These are phyloP conservation scores for Peziza echinospora DNA, from an alignment of 495 filamentous ascomycete species.

Conservation along the genomic window DNA sequence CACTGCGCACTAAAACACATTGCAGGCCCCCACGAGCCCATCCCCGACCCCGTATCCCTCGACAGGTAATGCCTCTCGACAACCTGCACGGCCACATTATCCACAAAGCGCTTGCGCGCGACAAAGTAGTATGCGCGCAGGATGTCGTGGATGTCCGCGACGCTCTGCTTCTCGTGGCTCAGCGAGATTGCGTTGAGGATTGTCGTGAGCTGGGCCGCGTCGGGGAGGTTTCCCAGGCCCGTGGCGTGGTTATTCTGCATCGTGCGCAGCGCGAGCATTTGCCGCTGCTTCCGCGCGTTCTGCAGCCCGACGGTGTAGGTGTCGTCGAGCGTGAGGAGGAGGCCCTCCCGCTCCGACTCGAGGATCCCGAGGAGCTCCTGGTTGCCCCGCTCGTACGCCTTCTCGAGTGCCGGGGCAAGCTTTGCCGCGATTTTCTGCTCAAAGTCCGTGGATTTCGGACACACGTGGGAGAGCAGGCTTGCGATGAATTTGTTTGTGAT, in stretches of 20 bases:
- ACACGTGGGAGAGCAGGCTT: slow-evolving; percentile 6
- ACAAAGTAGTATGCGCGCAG: slow-evolving; percentile 25
- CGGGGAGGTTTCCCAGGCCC: too few relatives aligned
- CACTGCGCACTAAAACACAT: slow-evolving; percentile 20
- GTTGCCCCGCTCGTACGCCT: slow-evolving; percentile 7
- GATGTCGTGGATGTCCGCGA: slow-evolving; percentile 24
- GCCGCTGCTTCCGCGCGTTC: slow-evolving; percentile 13
- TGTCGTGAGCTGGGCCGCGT: not conserved
- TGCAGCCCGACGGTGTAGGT: slow-evolving; percentile 20
- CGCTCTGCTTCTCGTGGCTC: slow-evolving; percentile 20
- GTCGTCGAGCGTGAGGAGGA: slow-evolving; percentile 22
- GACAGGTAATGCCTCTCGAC: slow-evolving; percentile 20
- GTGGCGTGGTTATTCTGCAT: too few relatives aligned
- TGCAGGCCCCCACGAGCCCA: slow-evolving; percentile 7
- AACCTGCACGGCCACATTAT: slow-evolving; percentile 24
- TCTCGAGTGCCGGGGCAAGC: slow-evolving; percentile 3
- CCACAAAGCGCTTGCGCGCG: slow-evolving; percentile 25
- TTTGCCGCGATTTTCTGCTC: slow-evolving; percentile 7
- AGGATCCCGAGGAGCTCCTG: slow-evolving; percentile 16
- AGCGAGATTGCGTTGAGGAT: slow-evolving; percentile 4
- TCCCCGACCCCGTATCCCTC: slow-evolving; percentile 3
- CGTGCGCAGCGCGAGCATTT: not conserved
- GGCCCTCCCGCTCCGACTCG: slow-evolving; percentile 20
- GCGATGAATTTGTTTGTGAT: slow-evolving; percentile 1
- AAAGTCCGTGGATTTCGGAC: slow-evolving; percentile 5